A percentile compares a stretch with the other conserved stretches of the same genome.
Conservation (phyloP, 2,329 filamentous ascomycete species). For the Stagonosporopsis tanaceti region DNA sequence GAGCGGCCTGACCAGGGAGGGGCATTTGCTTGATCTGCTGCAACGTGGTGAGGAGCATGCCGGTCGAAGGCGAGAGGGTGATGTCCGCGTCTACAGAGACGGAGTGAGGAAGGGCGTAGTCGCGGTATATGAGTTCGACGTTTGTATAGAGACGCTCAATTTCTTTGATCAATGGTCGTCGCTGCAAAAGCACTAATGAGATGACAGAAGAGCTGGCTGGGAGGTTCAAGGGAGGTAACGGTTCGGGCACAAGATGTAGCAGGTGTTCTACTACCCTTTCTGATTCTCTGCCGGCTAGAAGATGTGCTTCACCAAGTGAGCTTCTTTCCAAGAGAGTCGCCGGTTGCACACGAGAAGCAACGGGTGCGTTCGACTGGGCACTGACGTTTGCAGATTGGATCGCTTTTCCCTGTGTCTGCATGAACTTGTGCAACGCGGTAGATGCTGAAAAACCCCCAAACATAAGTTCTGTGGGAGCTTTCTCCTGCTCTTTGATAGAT, state of each 20-base stretch:
- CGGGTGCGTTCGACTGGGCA: neutral
- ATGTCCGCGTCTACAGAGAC: constrained; percentile 71
- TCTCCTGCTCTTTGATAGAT: neutral
- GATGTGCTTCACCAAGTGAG: neutral
- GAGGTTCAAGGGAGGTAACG: neutral
- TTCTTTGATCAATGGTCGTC: constrained; percentile 58
- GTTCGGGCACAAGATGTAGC: neutral
- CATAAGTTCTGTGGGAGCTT: constrained; percentile 35
- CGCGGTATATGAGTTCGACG: constrained; percentile 67
- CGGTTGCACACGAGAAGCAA: neutral
- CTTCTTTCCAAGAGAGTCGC: neutral
- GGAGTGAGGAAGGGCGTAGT: constrained; percentile 55
- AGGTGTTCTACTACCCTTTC: neutral
- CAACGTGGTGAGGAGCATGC: constrained; percentile 74
- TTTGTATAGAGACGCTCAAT: constrained; percentile 60
- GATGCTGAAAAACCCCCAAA: constrained; percentile 53
- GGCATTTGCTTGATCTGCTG: constrained; percentile 76
- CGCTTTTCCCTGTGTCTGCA: constrained; percentile 55
- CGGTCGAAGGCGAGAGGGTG: constrained; percentile 72
- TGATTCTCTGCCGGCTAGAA: neutral
- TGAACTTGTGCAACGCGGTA: constrained; percentile 59
- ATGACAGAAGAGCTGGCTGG: constrained; percentile 58
- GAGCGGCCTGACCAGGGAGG: constrained; percentile 65
- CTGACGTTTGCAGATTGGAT: neutral
- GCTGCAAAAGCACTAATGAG: constrained; percentile 57